Evolutionary conservation across 1,139 yeast species (phyloP).

Genomic region (Entelexis paramagnoliae): DNA sequence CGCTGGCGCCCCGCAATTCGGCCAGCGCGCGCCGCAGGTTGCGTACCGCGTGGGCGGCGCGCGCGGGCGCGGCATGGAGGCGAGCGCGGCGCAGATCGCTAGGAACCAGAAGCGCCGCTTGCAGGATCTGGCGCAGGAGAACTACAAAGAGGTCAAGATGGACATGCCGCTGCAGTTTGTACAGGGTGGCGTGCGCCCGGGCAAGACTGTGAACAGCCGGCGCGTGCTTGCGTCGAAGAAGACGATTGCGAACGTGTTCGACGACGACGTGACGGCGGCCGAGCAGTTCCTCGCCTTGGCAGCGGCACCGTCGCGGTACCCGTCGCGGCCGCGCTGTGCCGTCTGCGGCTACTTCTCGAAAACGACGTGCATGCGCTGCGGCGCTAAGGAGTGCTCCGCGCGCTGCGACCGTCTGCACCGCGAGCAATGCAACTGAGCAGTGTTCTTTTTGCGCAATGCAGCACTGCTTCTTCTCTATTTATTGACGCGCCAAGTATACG

Average conservation of each 20-base stretch:
- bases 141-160: constrained; percentile 34
- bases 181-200: constrained; percentile 27
- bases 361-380: constrained; percentile 33
- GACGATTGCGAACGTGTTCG: constrained; percentile 34
- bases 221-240: constrained; percentile 35
- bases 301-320: constrained; percentile 31
- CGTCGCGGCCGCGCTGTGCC: constrained; percentile 32
- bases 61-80: constrained; percentile 16
- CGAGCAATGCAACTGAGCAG: constrained; percentile 33
- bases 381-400: constrained; percentile 33
- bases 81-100: constrained; percentile 15
- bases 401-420: constrained; percentile 33
- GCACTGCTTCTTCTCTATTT: not conserved
- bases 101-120: constrained; percentile 28
- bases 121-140: constrained; percentile 36
- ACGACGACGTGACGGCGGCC: constrained; percentile 34
- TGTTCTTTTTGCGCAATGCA: too few relatives aligned
- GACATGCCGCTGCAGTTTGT: constrained; percentile 31
- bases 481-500: not conserved
- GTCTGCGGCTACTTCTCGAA: constrained; percentile 38
- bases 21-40: constrained; percentile 8
- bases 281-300: constrained; percentile 28
- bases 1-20: not conserved
- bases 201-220: constrained; percentile 30
- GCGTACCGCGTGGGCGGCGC: constrained; percentile 12